A percentile compares a stretch with the other conserved stretches of the same genome.
Evolutionary conservation across 1,284 basidiomycete species (phyloP).

Genomic region (Entoloma clypeatum): DNA sequence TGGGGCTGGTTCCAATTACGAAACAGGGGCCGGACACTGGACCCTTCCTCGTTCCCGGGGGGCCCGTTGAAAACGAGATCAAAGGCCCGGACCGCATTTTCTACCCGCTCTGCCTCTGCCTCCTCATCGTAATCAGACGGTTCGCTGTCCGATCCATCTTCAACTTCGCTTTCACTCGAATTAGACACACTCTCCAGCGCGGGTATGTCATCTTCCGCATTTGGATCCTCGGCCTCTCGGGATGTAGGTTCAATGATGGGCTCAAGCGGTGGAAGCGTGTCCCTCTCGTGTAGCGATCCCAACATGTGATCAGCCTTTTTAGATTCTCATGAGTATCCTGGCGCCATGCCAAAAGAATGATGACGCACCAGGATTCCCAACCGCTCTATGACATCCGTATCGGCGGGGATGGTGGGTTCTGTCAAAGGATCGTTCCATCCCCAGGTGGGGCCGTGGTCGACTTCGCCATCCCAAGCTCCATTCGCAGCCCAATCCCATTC

Average conservation of each 20-base stretch:
- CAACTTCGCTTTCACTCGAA: conserved; percentile 22
- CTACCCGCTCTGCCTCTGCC: not conserved
- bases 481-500: conserved; percentile 16
- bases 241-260: conserved; percentile 2
- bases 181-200: conserved; percentile 27
- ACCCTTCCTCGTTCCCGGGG: not conserved
- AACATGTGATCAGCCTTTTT: conserved; percentile 18
- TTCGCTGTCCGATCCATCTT: conserved; percentile 19
- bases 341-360: conserved; percentile 2
- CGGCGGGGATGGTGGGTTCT: conserved; percentile 14
- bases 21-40: not conserved
- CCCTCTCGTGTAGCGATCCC: conserved; percentile 8
- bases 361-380: conserved; percentile 27
- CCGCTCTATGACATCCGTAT: conserved; percentile 24
- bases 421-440: conserved; percentile 17
- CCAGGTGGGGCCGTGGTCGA: too few relatives aligned
- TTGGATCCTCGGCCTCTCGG: conserved; percentile 22
- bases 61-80: conserved; percentile 5
- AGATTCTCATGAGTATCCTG: not conserved
- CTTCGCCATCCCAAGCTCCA: conserved; percentile 10
- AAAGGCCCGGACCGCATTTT: conserved; percentile 5
- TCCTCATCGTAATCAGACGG: conserved; percentile 21
- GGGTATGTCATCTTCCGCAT: conserved; percentile 31
- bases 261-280: not conserved
- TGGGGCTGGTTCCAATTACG: not conserved